Conservation (phyloP, 495 filamentous ascomycete genomes). For the Clohesyomyces aquaticus region DNA sequence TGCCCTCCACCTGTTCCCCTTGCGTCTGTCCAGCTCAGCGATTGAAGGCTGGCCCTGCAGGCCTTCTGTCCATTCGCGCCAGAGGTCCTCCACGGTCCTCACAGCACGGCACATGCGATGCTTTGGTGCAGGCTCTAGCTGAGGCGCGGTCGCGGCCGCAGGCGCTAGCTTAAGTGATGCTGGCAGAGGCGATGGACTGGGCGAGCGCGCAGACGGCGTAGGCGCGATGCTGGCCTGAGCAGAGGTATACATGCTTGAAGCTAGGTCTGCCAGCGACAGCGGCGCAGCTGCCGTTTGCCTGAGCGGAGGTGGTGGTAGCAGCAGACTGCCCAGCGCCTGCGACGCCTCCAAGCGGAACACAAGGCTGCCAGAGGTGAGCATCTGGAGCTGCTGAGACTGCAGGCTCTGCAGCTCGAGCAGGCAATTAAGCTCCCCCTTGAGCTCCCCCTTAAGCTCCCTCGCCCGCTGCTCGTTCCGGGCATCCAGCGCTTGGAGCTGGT, state of each 20-base stretch:
- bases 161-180: too few relatives aligned
- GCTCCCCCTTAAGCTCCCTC: too few relatives aligned
- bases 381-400: constrained; percentile 15
- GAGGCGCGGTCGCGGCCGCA: too few relatives aligned
- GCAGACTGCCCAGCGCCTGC: background rate
- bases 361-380: constrained; percentile 17
- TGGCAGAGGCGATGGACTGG: background rate
- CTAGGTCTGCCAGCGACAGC: background rate
- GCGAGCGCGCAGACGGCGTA: background rate
- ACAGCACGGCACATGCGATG: constrained; percentile 15
- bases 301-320: background rate
- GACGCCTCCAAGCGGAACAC: constrained; percentile 17
- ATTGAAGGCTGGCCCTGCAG: constrained; percentile 9
- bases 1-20: constrained; percentile 15
- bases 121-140: background rate
- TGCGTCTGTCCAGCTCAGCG: constrained; percentile 6
- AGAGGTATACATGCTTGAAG: constrained; percentile 14
- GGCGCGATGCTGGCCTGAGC: constrained; percentile 4
- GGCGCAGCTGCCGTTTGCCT: background rate
- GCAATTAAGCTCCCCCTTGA: constrained; percentile 3
- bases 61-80: constrained; percentile 8
- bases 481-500: constrained; percentile 11
- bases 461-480: constrained; percentile 14
- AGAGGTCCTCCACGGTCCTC: constrained; percentile 10
- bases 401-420: constrained; percentile 5